phyloP scores from a whole-genome alignment of 257 asterid genomes.

The Nicotiana tomentosiformis region DNA sequence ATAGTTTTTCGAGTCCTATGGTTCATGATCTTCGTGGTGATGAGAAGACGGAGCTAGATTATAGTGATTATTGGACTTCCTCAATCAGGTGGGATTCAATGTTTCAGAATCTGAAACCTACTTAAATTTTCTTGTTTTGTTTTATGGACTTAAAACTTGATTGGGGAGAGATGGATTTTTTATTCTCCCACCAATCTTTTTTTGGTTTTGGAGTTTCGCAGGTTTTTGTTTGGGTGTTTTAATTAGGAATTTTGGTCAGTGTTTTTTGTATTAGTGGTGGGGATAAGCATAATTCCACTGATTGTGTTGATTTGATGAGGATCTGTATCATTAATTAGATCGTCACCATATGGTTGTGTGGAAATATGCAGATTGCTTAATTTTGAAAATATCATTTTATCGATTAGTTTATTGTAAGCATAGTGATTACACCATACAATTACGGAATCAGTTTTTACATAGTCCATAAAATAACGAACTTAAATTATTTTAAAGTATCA shows the following conservation, averaged over 20 bases:
- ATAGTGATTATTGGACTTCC: constrained; percentile 38
- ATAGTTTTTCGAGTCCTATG: constrained; percentile 43
- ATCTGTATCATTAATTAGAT: constrained; percentile 15
- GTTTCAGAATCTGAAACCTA: constrained; percentile 85
- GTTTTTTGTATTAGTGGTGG: constrained; percentile 1
- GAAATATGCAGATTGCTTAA: background rate
- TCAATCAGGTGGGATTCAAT: constrained; percentile 64
- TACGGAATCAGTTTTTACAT: background rate
- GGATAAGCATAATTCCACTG: background rate
- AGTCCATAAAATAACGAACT: no score
- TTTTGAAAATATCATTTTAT: no score
- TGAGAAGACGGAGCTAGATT: constrained; percentile 18
- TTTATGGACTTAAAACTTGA: constrained; percentile 7
- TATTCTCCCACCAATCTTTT: constrained; percentile 35
- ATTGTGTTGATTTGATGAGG: background rate
- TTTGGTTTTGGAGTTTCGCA: background rate
- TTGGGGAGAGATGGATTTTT: constrained; percentile 43
- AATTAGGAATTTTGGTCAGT: background rate
- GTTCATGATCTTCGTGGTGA: constrained; percentile 16
- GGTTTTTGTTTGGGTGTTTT: background rate
- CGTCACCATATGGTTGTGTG: background rate
- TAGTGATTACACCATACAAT: background rate
- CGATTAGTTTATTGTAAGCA: background rate
- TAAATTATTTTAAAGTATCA: background rate
- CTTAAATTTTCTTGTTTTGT: constrained; percentile 21